Base-by-base conservation (phyloP, 768 basidiomycete genomes). In the Suillus occidentalis region DNA sequence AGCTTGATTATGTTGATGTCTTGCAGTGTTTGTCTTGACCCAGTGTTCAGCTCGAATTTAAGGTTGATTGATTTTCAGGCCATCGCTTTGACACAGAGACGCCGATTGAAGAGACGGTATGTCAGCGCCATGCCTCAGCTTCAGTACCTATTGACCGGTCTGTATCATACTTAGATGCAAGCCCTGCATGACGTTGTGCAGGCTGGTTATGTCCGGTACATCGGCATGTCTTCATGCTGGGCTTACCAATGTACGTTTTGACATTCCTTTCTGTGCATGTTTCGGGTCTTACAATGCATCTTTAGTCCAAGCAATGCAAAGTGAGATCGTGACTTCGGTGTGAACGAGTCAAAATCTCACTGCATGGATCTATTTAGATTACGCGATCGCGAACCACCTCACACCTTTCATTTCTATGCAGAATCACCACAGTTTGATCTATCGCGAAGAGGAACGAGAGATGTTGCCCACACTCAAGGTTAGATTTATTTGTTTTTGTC, bases 1-100 rank as follows among this genome's bases (percentile, higher is more conserved):
- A 91, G 55, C 73, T 91, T 34, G 91, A 93, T 60, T 91, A 92
- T 67, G 81, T 94, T 69, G 92, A 93, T 70, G 76, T 92, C 2
- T 76, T 92, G 9, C 91, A 92, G 78, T 89, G 89, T 82, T 69
- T 66, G 80, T 63, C 34, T 12, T 53, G 70, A 50, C 57, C 16
- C 5, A 4, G 18, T 8, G 12, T 42, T 59, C 25, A 25, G 28
- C 18, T 10, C 4, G 13, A 50, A 60, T 13, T 61, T 22, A 42
- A 50, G 22, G 10, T n/a, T 63, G 61, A 77, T 78, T 40, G 1
- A 28, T 76, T 58, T 72, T 60, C 63, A 63, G 74, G 78, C 43
- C 76, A 78, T 63, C 71, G 76, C 25, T 78, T 76, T 62, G 78
- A 78, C 64, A 34, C 58, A 14, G 62, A 74, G 73, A 58, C 69